Evolutionary conservation across 306 rosid species (phyloP).

Genomic region (Sesbania bispinosa): DNA sequence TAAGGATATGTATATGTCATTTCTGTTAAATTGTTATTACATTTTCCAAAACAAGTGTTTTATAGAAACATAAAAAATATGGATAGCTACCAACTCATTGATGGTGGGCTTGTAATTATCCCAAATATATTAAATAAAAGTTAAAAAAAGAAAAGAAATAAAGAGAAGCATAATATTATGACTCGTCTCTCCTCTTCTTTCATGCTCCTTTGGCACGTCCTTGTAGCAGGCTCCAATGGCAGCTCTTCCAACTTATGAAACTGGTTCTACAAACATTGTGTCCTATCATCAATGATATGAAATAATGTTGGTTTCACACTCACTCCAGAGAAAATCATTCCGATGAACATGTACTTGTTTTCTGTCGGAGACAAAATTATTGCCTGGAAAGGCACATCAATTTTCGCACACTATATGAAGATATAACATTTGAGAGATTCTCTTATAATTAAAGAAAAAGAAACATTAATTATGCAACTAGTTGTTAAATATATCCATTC

Average conservation of each 20-base stretch:
- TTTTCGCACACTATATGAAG: constrained; percentile 15
- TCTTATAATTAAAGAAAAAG: background rate
- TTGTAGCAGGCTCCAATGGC: background rate
- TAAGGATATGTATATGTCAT: too few relatives aligned
- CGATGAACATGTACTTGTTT: background rate
- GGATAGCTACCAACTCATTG: too few relatives aligned
- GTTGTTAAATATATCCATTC: background rate
- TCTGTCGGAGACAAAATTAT: constrained; percentile 14
- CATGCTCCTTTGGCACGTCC: background rate
- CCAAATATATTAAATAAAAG: background rate
- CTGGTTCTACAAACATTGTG: background rate
- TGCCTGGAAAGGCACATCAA: background rate
- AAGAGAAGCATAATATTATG: background rate
- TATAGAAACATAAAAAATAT: too few relatives aligned
- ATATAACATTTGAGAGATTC: background rate
- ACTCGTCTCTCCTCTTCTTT: background rate
- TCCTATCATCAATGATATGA: constrained; percentile 5
- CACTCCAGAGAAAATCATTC: constrained; percentile 22
- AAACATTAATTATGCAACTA: too few relatives aligned
- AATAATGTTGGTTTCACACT: constrained; percentile 2
- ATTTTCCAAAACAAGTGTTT: too few relatives aligned
- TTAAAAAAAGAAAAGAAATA: background rate
- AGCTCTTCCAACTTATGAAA: background rate
- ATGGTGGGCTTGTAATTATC: background rate
- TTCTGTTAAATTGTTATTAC: too few relatives aligned